Evolutionary conservation across 768 basidiomycete species (phyloP).

Genomic region (Melanogaster broomeanus): DNA sequence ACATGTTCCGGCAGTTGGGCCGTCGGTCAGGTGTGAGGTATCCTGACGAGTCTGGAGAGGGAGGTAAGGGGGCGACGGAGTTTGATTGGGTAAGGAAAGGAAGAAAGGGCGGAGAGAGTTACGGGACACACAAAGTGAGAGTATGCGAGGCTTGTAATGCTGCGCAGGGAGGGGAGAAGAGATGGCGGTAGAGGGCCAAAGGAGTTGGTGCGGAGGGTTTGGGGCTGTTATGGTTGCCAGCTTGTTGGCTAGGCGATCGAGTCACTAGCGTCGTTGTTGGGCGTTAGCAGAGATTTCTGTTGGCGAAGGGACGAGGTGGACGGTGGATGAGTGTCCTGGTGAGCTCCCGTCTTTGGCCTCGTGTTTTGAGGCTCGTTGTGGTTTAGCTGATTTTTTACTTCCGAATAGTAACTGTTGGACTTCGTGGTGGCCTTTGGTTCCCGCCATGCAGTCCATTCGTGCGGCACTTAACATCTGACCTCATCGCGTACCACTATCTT

Average conservation of each 20-base stretch:
- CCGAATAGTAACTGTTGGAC: background rate
- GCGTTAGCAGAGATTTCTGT: constrained; percentile 4
- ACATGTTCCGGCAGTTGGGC: constrained; percentile 65
- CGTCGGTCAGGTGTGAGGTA: constrained; percentile 51
- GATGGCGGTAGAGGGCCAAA: constrained; percentile 22
- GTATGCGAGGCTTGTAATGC: constrained; percentile 36
- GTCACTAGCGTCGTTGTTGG: background rate
- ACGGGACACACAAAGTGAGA: constrained; percentile 28
- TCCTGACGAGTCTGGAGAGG: constrained; percentile 19
- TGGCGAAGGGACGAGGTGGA: constrained; percentile 1
- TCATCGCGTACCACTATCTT: too few relatives aligned
- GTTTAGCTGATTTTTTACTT: background rate
- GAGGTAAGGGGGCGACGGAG: constrained; percentile 22
- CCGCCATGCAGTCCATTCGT: too few relatives aligned
- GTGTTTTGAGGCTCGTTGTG: background rate
- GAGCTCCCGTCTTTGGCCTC: background rate
- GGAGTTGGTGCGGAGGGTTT: constrained; percentile 2
- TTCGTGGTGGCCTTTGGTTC: too few relatives aligned
- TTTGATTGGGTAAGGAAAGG: constrained; percentile 51
- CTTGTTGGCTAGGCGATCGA: background rate
- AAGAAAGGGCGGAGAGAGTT: constrained; percentile 20
- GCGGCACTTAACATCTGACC: too few relatives aligned
- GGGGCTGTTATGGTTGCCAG: background rate
- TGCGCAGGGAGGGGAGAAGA: constrained; percentile 23
- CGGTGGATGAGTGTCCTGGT: constrained; percentile 6